These are phyloP conservation scores for Coccomyxa sp. DNA, from an alignment of 139 green algal genomes.

Conservation along the genomic window DNA sequence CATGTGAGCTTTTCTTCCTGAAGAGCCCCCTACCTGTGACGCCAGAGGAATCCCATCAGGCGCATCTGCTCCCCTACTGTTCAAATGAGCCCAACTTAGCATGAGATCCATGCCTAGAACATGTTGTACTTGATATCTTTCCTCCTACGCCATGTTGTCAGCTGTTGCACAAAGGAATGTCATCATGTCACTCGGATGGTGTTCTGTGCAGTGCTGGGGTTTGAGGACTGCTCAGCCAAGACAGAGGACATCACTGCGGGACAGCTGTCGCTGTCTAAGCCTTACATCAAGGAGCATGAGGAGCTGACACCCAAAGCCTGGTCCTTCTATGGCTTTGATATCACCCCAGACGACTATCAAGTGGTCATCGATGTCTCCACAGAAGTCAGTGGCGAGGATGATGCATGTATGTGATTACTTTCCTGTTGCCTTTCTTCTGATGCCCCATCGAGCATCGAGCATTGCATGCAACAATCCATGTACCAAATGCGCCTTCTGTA, in stretches of 20 bases:
- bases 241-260: constrained; percentile 5
- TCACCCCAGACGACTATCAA: constrained; percentile 30
- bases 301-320: constrained; percentile 18
- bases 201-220: constrained; percentile 28
- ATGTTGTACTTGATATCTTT: no score
- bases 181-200: no score
- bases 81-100: no score
- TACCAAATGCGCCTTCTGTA: background rate
- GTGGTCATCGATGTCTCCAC: constrained; percentile 32
- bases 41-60: background rate
- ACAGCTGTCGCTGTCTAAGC: constrained; percentile 1
- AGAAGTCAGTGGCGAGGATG: constrained; percentile 13
- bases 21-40: background rate
- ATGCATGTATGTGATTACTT: background rate
- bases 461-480: background rate
- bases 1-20: constrained; percentile 3
- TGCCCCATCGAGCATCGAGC: background rate
- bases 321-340: constrained; percentile 35
- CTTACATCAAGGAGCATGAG: constrained; percentile 24
- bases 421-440: background rate
- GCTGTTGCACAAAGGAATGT: no score
- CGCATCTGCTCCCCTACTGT: no score
- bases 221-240: constrained; percentile 35
- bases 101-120: no score
- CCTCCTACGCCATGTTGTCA: no score